Evolutionary conservation across 208 protist species (phyloP).

Genomic region (Acanthamoeba polyphaga): DNA sequence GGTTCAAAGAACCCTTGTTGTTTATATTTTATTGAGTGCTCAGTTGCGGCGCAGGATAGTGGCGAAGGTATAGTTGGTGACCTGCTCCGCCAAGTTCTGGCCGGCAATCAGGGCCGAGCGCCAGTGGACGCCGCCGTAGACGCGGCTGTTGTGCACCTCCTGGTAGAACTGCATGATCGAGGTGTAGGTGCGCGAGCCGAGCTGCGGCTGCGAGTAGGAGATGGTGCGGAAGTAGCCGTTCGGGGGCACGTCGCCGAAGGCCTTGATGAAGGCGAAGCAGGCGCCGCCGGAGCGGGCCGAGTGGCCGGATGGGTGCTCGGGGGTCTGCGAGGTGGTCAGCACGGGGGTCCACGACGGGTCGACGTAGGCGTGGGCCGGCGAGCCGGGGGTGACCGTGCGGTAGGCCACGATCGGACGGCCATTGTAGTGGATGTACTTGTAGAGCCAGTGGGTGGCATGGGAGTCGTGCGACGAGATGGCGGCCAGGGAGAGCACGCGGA

Average conservation of each 20-base stretch:
- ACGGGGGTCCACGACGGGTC: slow-evolving; percentile 11
- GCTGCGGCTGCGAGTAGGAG: slow-evolving; percentile 57
- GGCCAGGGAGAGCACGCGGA: not conserved
- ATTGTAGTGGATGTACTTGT: slow-evolving; percentile 24
- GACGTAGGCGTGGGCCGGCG: not conserved
- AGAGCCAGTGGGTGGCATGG: slow-evolving; percentile 4
- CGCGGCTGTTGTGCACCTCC: slow-evolving; percentile 46
- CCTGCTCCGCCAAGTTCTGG: not conserved
- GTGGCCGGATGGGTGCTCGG: slow-evolving; percentile 34
- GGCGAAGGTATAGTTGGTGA: slow-evolving; percentile 11
- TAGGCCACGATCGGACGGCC: slow-evolving; percentile 27
- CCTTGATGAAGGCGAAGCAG: slow-evolving; percentile 35
- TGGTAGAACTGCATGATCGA: slow-evolving; percentile 48
- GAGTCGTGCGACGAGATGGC: slow-evolving; percentile 30
- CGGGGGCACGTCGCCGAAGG: not conserved
- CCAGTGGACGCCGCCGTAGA: slow-evolving; percentile 55
- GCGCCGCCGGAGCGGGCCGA: slow-evolving; percentile 19
- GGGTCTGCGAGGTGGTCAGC: slow-evolving; percentile 55
- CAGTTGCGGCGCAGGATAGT: not conserved
- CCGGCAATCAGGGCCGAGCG: slow-evolving; percentile 22
- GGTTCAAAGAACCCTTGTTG: too few relatives aligned
- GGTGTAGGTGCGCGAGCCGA: slow-evolving; percentile 17
- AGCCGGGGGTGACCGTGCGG: slow-evolving; percentile 19
- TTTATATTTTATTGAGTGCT: too few relatives aligned
- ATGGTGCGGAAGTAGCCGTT: slow-evolving; percentile 19